Percentiles rank a stretch among this genome's conserved stretches.
Conservation (phyloP, 805 yeast species). For the Barnettozyma californica region DNA sequence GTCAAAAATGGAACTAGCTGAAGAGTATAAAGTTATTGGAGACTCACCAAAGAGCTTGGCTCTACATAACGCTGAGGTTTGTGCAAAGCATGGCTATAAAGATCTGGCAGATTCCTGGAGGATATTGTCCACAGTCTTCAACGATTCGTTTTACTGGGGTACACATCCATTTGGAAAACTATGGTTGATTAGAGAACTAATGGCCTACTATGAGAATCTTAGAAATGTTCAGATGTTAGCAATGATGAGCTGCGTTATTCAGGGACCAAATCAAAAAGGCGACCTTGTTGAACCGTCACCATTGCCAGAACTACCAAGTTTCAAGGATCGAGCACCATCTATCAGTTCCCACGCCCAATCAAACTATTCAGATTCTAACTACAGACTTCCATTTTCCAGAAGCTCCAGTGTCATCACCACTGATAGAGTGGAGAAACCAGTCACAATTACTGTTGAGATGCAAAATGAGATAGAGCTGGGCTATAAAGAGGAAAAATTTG, state of each 20-base stretch:
- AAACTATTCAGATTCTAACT: constrained; percentile 20
- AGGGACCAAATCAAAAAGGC: constrained; percentile 9
- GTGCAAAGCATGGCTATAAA: constrained; percentile 51
- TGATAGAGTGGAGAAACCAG: constrained; percentile 13
- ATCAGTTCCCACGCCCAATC: constrained; percentile 15
- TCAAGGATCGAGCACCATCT: constrained; percentile 11
- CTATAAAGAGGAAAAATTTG: constrained; percentile 32
- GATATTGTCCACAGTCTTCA: constrained; percentile 39
- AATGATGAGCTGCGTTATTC: constrained; percentile 70
- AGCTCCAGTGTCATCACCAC: constrained; percentile 21
- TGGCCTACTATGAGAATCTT: constrained; percentile 55
- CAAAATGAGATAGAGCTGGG: constrained; percentile 32
- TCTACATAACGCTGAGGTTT: constrained; percentile 63
- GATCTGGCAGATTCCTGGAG: constrained; percentile 77
- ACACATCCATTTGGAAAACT: constrained; percentile 69
- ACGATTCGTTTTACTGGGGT: constrained; percentile 64
- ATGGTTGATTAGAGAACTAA: constrained; percentile 58
- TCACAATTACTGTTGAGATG: constrained; percentile 40
- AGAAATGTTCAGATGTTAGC: constrained; percentile 87
- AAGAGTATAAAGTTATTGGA: constrained; percentile 60
- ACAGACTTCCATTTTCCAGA: constrained; percentile 21
- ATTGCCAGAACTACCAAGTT: background rate
- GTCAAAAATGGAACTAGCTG: constrained; percentile 64
- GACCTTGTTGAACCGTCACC: background rate
- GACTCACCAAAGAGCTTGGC: constrained; percentile 62